Conservation (phyloP, 2,329 filamentous ascomycete species). For the Sphaceloma murrayae region DNA sequence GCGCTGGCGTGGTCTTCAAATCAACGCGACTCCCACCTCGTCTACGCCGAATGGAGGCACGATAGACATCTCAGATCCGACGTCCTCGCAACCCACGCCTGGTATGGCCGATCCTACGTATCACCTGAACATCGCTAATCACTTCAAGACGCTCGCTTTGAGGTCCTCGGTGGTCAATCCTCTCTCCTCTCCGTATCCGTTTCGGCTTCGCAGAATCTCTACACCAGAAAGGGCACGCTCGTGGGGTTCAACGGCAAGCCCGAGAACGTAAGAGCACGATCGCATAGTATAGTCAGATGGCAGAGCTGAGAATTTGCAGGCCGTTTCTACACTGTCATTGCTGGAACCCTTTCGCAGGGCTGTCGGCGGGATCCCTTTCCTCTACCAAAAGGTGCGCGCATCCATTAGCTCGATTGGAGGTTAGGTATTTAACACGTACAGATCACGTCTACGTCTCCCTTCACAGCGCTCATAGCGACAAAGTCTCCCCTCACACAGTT, state of each 20-base stretch:
- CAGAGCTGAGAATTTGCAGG: conserved; percentile 39
- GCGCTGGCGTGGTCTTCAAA: conserved; percentile 34
- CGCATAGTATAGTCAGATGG: neutral
- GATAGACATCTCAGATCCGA: conserved; percentile 18
- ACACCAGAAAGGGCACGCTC: conserved; percentile 82
- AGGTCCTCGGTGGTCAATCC: conserved; percentile 83
- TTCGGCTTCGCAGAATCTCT: conserved; percentile 86
- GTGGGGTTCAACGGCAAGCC: conserved; percentile 83
- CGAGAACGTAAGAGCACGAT: conserved; percentile 56
- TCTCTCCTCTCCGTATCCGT: conserved; percentile 89
- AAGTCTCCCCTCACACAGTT: conserved; percentile 82
- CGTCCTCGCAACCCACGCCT: conserved; percentile 15
- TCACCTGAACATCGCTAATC: neutral
- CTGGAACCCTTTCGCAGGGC: conserved; percentile 76
- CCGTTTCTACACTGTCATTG: conserved; percentile 78
- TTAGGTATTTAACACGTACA: conserved; percentile 31
- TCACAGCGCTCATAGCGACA: conserved; percentile 80
- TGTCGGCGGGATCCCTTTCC: conserved; percentile 76
- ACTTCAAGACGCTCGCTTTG: conserved; percentile 74
- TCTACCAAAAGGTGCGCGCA: conserved; percentile 61
- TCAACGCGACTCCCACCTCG: conserved; percentile 36
- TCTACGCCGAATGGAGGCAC: conserved; percentile 27
- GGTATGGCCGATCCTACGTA: conserved; percentile 9
- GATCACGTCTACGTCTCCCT: conserved; percentile 75
- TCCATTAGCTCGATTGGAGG: neutral